Base-by-base conservation (phyloP, 768 basidiomycete species). In the Pulveroboletus sp. region DNA sequence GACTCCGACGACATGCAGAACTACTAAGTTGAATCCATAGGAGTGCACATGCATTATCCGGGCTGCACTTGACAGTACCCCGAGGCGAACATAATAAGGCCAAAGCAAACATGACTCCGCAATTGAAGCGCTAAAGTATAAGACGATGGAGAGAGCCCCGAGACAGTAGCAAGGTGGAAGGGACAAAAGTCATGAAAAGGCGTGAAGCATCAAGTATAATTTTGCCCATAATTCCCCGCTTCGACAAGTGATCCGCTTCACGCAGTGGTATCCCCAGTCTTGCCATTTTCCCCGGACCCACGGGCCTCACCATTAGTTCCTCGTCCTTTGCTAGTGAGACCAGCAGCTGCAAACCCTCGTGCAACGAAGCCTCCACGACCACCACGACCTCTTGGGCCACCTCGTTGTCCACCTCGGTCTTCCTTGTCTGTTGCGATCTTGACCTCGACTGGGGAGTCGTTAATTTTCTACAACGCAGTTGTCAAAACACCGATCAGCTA, bases 341-440 rank as follows among this genome's bases (percentile, higher is more conserved):
- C 89, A 14, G 86, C 88, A 8, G 82, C 81, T 5, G 82, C 78
- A 46, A 89, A 77, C 11, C 80, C 80, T 51, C 86, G 73, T 11
- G 80, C 76, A n/a, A 78, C 83, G 59, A 75, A 89, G 8, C 55
- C 63, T 11, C 77, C 70, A 6, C 73, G 60, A 17, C 75, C 71
- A 10, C 76, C 74, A 2, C 77, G 78, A 18, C 80, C 76, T 26
- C 83, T 74, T 3, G 78, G 76, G 3, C 84, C 76, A 14, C 80
- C 74, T 18, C 80, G 72, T 14, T 67, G 59, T 18, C 75, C 59
- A 53, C 51, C 68, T 63, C 53, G 74, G 61, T 56, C 70, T 30
- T 75, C 75, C 50, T 71, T 73, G 46, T 80, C 86, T n/a, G 76
- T 79, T 26, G 89, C 87, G 57, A 86, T 79, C 62, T 81, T 83